Evolutionary conservation across 2,329 filamentous ascomycete species (phyloP).

Genomic region (Cordyceps sp.): DNA sequence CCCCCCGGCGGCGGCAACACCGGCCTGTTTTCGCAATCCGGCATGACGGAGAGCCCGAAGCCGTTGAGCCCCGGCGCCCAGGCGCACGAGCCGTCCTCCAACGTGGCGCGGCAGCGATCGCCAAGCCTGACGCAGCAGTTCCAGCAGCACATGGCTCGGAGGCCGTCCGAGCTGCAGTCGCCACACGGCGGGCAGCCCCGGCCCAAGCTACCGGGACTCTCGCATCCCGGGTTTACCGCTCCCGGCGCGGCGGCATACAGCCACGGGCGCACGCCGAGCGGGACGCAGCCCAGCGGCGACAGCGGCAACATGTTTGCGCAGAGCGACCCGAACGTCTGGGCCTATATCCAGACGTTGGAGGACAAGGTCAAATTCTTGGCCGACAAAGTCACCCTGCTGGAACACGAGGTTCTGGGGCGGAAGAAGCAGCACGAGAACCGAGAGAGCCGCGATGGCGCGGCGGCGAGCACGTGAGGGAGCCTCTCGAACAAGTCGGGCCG

Average conservation of each 20-base stretch:
- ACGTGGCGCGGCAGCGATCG: conserved; percentile 39
- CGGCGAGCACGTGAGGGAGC: no score
- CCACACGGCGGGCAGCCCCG: conserved; percentile 29
- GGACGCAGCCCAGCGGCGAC: conserved; percentile 36
- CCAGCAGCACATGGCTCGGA: conserved; percentile 40
- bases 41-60: conserved; percentile 76
- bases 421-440: no score
- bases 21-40: conserved; percentile 53
- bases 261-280: conserved; percentile 25
- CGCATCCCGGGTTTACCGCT: conserved; percentile 18
- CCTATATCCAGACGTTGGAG: conserved; percentile 56
- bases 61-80: conserved; percentile 53
- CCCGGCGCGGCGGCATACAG: conserved; percentile 13
- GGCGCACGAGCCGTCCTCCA: conserved; percentile 34
- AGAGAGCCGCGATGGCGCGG: no score
- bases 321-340: conserved; percentile 48
- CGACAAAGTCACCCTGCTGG: neutral
- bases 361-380: conserved; percentile 21
- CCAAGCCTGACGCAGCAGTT: conserved; percentile 50
- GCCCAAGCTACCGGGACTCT: conserved; percentile 19
- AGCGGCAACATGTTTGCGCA: conserved; percentile 51
- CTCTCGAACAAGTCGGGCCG: no score
- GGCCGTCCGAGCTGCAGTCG: conserved; percentile 35
- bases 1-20: conserved; percentile 28
- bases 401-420: neutral